Evolutionary conservation across 202 grass and related monocot genomes (phyloP).

Genomic region (Schoenoplectus triqueter): DNA sequence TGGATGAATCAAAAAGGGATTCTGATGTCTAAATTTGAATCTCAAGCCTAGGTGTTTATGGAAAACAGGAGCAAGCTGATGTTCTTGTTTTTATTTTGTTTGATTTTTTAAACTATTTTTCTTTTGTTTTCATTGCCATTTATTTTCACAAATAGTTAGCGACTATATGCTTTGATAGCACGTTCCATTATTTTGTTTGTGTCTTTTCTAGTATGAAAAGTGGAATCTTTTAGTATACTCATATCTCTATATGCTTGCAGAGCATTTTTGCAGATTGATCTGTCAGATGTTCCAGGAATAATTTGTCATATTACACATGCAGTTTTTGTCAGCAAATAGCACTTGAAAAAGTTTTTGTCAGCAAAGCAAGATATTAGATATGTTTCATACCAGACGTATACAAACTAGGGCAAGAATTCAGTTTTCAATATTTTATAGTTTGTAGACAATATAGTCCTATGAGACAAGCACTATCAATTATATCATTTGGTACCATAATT

Average conservation of each 20-base stretch:
- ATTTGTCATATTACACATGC: background rate
- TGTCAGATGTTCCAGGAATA: background rate
- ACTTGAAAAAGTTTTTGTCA: background rate
- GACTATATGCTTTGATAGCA: no score
- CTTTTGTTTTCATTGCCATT: background rate
- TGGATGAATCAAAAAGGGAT: slow-evolving; percentile 25
- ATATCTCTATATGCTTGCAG: background rate
- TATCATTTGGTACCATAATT: background rate
- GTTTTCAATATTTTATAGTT: background rate
- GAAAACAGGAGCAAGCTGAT: background rate
- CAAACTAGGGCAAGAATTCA: background rate
- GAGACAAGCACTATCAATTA: slow-evolving; percentile 17
- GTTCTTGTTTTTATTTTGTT: background rate
- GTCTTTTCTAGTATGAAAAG: background rate
- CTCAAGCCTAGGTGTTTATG: background rate
- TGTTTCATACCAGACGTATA: slow-evolving; percentile 11
- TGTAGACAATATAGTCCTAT: background rate
- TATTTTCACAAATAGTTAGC: no score
- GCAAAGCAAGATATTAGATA: background rate
- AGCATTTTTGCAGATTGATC: slow-evolving; percentile 3
- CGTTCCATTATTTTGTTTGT: background rate
- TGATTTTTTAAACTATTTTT: background rate
- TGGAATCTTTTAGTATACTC: background rate
- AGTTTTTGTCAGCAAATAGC: background rate
- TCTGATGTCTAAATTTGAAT: slow-evolving; percentile 8